Evolutionary conservation across 2,329 filamentous ascomycete species (phyloP), one percentile per base, ranked within the genome.

Genomic region (Camillea tinctor): DNA sequence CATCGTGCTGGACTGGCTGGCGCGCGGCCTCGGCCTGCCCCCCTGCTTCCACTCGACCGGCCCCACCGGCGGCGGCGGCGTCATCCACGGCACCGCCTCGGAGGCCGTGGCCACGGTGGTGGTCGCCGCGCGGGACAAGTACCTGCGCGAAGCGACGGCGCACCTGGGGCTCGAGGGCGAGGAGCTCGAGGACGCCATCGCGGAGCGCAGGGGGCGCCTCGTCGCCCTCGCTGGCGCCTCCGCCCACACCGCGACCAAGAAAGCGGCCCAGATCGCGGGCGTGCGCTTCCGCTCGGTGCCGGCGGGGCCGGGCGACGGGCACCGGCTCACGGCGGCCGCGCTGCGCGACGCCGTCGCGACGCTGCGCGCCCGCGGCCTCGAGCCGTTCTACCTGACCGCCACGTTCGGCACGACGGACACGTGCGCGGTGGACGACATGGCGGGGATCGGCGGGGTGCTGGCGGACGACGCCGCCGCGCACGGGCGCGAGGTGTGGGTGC

Each of bases 51-150:
- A 90, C 20, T 94, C 90, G 53, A 86, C 87, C 0, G 89, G 87
- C 0, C 82, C 87, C n/a, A 86, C 84, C 6, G 74, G 74, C 60
- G 93, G 93, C 48, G 94, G 94, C 20, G 94, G 94, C 30, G 93
- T 97, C n/a, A 95, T 98, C 63, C 93, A 97, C 74, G 93, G 94
- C 21, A 93, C 88, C 36, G 93, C 94, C 0, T 93, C 89, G 60
- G 94, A 98, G 77, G 91, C 93, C 15, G 84, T 97, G 50, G 85
- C 95, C 5, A 96, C 92, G 0, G 88, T 90, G 65, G 90, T 97
- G 82, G 89, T 96, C 1, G 93, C 93, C 1, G 94, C 94, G 0
- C 81, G 93, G 13, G 94, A 97, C 72, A 85, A 90, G 72, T 91
- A 90, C 71, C 81, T 95, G 6, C 80, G 84, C 20, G 83, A 86